Percentiles rank a stretch among this genome's conserved stretches.
Evolutionary conservation across 805 yeast genomes (phyloP).

Genomic region (Saccharomycopsis guyanensis): DNA sequence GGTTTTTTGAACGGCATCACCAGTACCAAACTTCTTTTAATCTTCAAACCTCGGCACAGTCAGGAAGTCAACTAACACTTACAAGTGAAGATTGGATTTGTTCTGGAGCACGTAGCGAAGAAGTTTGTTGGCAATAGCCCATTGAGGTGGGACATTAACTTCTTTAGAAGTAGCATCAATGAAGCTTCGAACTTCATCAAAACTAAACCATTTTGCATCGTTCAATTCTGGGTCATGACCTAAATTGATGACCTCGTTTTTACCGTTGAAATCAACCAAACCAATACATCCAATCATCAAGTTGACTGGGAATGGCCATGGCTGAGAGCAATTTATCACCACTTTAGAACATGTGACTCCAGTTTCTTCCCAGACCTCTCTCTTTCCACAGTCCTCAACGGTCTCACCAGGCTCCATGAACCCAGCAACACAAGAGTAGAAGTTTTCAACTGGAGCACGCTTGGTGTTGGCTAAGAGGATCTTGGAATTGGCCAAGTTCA

Average conservation of each 20-base stretch:
- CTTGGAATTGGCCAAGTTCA: conserved; percentile 51
- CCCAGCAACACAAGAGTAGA: conserved; percentile 89
- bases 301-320: conserved; percentile 97
- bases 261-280: conserved; percentile 60
- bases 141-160: conserved; percentile 26
- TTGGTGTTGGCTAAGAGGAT: conserved; percentile 65
- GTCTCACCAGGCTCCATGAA: conserved; percentile 95
- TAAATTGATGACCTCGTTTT: conserved; percentile 55
- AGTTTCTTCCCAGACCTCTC: conserved; percentile 95
- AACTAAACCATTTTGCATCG: conserved; percentile 82
- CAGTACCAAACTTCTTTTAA: too few species aligned
- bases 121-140: conserved; percentile 27
- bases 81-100: too few species aligned
- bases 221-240: conserved; percentile 80
- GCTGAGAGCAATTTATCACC: conserved; percentile 66
- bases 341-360: conserved; percentile 64
- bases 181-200: conserved; percentile 40
- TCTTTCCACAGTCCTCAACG: conserved; percentile 74
- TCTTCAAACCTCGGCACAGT: too few species aligned
- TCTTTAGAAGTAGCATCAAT: conserved; percentile 19
- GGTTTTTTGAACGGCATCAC: too few species aligned
- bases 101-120: conserved; percentile 18
- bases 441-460: conserved; percentile 44
- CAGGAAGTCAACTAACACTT: too few species aligned
- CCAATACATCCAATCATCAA: conserved; percentile 91